Evolutionary conservation across 805 yeast genomes (phyloP).

Genomic region (Cyberlindnera xylosilytica): DNA sequence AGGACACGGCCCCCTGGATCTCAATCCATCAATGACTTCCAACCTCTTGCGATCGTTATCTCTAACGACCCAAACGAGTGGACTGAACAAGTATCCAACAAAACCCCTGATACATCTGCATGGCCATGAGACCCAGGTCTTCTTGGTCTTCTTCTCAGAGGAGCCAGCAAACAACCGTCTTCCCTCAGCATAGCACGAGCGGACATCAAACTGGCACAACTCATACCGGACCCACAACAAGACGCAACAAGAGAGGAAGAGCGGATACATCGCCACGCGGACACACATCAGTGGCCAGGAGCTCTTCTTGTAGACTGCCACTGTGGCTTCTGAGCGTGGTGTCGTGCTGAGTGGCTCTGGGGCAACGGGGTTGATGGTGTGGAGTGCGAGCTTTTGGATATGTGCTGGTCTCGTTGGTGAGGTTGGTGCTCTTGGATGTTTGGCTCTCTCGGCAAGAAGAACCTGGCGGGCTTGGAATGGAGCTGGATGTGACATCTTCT

Average conservation of each 20-base stretch:
- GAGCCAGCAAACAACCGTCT: neutral
- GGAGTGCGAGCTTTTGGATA: neutral
- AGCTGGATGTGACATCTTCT: neutral
- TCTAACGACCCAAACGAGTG: neutral
- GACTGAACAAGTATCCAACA: neutral
- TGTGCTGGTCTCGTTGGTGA: neutral
- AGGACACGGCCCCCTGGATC: constrained; percentile 1
- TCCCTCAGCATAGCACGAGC: neutral
- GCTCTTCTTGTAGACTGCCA: neutral
- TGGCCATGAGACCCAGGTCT: no score
- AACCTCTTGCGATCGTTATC: constrained; percentile 5
- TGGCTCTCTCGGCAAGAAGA: constrained; percentile 11
- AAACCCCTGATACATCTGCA: neutral
- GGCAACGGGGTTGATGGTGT: neutral
- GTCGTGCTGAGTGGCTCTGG: constrained; percentile 1
- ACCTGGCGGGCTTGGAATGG: constrained; percentile 9
- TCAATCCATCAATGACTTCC: neutral
- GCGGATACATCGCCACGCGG: constrained; percentile 1
- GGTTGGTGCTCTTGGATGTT: neutral
- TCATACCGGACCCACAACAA: constrained; percentile 4
- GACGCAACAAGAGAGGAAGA: constrained; percentile 1
- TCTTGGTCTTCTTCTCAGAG: neutral
- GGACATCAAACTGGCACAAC: neutral
- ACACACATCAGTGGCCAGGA: neutral
- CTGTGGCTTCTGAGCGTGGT: neutral